Percentiles rank a stretch among this genome's conserved stretches.
Conservation (phyloP, 306 rosid species). For the Castanospermum australe region DNA sequence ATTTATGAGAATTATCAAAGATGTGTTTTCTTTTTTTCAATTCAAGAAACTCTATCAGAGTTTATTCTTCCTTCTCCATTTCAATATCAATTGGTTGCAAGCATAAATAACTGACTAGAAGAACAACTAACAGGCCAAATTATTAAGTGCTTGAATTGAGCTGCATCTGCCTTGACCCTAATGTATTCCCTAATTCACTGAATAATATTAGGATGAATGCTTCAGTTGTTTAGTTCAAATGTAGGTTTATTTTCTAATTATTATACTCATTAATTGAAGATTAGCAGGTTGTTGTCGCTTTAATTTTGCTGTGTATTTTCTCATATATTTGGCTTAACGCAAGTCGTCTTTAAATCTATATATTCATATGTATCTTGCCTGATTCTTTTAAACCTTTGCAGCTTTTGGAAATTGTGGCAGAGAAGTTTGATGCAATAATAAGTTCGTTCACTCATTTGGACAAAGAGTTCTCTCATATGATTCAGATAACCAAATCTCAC, state of each 20-base stretch:
- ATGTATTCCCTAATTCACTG: neutral
- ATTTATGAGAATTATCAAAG: neutral
- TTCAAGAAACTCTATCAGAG: neutral
- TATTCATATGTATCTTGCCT: neutral
- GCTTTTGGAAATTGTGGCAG: constrained; percentile 79
- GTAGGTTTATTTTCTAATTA: neutral
- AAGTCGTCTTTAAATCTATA: neutral
- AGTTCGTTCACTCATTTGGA: constrained; percentile 90
- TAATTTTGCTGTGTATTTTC: constrained; percentile 18
- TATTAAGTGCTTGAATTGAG: constrained; percentile 2
- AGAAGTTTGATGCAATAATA: constrained; percentile 75
- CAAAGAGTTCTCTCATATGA: constrained; percentile 80
- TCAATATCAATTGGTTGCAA: neutral
- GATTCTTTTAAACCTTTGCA: constrained; percentile 50
- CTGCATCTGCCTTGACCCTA: neutral
- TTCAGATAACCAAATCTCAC: constrained; percentile 77
- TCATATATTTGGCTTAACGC: neutral
- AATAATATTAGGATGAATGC: constrained; percentile 1
- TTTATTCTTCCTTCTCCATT: neutral
- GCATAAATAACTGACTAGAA: neutral
- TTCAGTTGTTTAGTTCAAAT: constrained; percentile 8
- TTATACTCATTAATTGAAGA: constrained; percentile 5
- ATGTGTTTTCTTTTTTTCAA: neutral
- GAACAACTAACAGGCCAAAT: neutral
- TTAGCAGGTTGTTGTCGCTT: neutral